These are phyloP conservation scores for Aureobasidium namibiae DNA, from an alignment of 2,329 filamentous ascomycete species.

Conservation along the genomic window DNA sequence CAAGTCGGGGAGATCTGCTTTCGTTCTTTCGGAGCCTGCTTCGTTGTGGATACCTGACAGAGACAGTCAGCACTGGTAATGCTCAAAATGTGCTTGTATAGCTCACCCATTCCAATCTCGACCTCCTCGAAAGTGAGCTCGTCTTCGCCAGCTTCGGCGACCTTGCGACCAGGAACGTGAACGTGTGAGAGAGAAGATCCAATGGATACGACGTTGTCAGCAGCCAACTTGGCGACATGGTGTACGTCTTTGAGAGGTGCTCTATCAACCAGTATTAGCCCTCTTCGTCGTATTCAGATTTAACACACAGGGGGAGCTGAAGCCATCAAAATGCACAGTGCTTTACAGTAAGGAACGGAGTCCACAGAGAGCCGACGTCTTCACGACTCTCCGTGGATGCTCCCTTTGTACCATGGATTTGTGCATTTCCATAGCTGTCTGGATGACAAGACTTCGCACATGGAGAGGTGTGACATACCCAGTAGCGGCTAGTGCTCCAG, in stretches of 20 bases:
- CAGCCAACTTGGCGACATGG: conserved; percentile 60
- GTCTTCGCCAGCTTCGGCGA: conserved; percentile 45
- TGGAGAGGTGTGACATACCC: conserved; percentile 51
- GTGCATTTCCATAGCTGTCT: too few species aligned
- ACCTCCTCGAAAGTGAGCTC: conserved; percentile 53
- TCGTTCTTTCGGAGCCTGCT: conserved; percentile 33
- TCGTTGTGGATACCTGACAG: conserved; percentile 52
- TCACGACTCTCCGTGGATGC: too few species aligned
- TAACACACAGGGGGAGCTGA: too few species aligned
- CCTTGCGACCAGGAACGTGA: conserved; percentile 74
- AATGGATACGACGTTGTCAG: conserved; percentile 73
- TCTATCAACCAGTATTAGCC: conserved; percentile 18
- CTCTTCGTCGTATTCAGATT: neutral
- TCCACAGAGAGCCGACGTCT: too few species aligned
- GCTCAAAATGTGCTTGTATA: neutral
- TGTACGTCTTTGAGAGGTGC: conserved; percentile 60
- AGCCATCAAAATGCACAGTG: too few species aligned
- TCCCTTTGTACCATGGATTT: too few species aligned
- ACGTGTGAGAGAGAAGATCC: conserved; percentile 82
- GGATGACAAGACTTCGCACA: too few species aligned
- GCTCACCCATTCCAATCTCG: conserved; percentile 59
- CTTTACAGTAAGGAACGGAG: too few species aligned
- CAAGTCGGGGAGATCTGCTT: conserved; percentile 33
- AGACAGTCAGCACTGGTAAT: neutral
- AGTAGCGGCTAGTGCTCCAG: conserved; percentile 69